Conservation (phyloP, 768 basidiomycete genomes). For the Botryobasidium botryosum region DNA sequence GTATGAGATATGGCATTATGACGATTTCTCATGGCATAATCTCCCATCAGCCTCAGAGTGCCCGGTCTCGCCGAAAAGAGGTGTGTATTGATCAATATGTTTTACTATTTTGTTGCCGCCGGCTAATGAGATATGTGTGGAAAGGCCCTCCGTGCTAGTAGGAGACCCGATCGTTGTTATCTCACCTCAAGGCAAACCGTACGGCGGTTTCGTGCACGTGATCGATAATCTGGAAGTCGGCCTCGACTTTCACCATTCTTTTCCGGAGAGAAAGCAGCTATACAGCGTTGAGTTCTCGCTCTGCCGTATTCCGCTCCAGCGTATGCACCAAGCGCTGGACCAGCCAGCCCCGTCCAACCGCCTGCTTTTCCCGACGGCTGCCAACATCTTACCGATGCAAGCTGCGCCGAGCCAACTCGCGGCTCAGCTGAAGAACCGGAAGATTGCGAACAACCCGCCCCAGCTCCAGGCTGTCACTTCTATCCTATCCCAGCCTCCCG, state of each 20-base stretch:
- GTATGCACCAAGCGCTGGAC: conserved; percentile 37
- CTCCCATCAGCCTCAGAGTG: conserved; percentile 14
- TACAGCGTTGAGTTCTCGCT: conserved; percentile 41
- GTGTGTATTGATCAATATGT: no score
- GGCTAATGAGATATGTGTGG: no score
- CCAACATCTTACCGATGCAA: conserved; percentile 4
- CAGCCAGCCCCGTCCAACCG: conserved; percentile 25
- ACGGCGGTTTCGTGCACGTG: conserved; percentile 31
- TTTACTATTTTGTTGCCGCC: no score
- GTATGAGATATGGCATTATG: not conserved
- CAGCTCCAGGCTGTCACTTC: conserved; percentile 3
- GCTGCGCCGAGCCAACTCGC: not conserved
- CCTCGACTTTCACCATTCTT: conserved; percentile 30
- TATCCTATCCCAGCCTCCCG: not conserved
- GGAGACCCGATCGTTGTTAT: conserved; percentile 33
- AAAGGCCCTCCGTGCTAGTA: conserved; percentile 38
- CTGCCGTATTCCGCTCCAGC: conserved; percentile 34
- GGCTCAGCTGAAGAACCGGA: not conserved
- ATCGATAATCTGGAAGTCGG: conserved; percentile 29
- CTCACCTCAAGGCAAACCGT: conserved; percentile 19
- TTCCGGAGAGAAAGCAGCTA: conserved; percentile 25
- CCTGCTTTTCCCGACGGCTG: conserved; percentile 30
- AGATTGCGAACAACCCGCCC: conserved; percentile 2
- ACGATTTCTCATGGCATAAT: conserved; percentile 2
- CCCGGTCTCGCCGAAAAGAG: conserved; percentile 16